Evolutionary conservation across 1,139 yeast species (phyloP), one percentile per base, ranked within the genome.

Genomic region (Arxiozyma heterogenica): DNA sequence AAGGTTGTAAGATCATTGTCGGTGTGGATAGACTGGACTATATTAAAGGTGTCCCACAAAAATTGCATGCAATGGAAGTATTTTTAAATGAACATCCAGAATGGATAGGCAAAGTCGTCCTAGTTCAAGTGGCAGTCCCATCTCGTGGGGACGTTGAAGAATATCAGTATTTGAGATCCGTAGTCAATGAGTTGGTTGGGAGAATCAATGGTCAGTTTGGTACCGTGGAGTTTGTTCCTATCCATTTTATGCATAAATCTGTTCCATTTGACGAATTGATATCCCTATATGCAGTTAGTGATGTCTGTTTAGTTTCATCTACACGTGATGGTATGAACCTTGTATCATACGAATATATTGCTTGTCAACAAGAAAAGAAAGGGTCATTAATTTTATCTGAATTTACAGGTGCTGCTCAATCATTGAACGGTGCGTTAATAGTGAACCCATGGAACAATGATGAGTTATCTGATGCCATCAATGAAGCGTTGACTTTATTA

Each of bases 391-490:
- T 93, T 51, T 73, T 93, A 57, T 84, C 95, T 49, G 99, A 93
- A 71, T 93, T 93, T 73, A 95, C 98, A 0, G 99, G 99, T 50
- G 98, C 98, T n/a, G 98, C 98, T 0, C 99, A 93, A 72, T 85
- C 95, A 0, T 75, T 93, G 59, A 93, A 93, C 66, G 98, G 99
- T 27, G 90, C 96, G 1, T 71, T 93, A 23, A 83, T 93, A 57
- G 96, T 93, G 39, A 93, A 93, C 66, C 99, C 99, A 3, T 93
- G 99, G 99, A 93, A 91, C 69, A 91, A 93, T 20, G 98, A 94
- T 63, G 98, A 94, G 63, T 73, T 93, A 65, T 82, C 95, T 41
- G 86, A 81, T 50, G 86, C 98, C 1, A 86, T 93, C 55, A 78
- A 84, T 64, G 97, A 91, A 67, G 85, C 96, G 45, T 77, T 93